A percentile compares a stretch with the other conserved stretches of the same genome.
phyloP scores from a whole-genome alignment of 768 basidiomycete genomes.

The Pisolithus microcarpus region DNA sequence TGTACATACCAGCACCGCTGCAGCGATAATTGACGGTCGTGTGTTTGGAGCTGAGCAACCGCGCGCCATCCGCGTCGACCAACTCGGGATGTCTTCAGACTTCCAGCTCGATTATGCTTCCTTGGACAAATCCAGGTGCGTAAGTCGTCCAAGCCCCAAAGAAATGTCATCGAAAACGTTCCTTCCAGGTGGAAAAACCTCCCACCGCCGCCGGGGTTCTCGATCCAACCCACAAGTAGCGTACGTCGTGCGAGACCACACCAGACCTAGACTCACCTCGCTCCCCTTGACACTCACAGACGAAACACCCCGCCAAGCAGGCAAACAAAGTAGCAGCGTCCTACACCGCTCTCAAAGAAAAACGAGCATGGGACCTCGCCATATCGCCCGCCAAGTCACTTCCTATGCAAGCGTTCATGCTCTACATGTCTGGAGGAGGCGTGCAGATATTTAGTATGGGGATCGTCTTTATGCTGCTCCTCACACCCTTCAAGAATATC shows the following conservation, averaged over 20 bases:
- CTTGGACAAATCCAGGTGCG: constrained; percentile 23
- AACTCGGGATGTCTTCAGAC: constrained; percentile 11
- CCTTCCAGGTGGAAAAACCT: constrained; percentile 53
- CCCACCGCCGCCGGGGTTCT: constrained; percentile 64
- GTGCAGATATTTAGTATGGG: constrained; percentile 97
- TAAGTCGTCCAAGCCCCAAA: not conserved
- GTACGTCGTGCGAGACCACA: constrained; percentile 10
- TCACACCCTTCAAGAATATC: constrained; percentile 80
- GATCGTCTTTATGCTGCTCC: constrained; percentile 87
- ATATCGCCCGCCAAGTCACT: constrained; percentile 80
- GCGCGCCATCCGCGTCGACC: not conserved
- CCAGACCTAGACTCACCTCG: not conserved
- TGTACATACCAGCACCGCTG: no score
- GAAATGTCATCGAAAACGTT: not conserved
- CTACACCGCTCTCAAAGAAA: constrained; percentile 64
- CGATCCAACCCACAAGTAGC: constrained; percentile 34
- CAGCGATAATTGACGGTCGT: no score
- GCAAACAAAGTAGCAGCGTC: constrained; percentile 33
- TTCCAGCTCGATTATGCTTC: constrained; percentile 26
- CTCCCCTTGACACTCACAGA: constrained; percentile 27
- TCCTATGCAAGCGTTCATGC: constrained; percentile 97
- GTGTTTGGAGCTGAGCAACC: no score
- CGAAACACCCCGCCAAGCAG: constrained; percentile 34
- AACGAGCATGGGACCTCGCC: constrained; percentile 82
- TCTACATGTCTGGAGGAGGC: constrained; percentile 96